Base-by-base conservation (phyloP, 139 green algal genomes). In the Asterochloris sp. region DNA sequence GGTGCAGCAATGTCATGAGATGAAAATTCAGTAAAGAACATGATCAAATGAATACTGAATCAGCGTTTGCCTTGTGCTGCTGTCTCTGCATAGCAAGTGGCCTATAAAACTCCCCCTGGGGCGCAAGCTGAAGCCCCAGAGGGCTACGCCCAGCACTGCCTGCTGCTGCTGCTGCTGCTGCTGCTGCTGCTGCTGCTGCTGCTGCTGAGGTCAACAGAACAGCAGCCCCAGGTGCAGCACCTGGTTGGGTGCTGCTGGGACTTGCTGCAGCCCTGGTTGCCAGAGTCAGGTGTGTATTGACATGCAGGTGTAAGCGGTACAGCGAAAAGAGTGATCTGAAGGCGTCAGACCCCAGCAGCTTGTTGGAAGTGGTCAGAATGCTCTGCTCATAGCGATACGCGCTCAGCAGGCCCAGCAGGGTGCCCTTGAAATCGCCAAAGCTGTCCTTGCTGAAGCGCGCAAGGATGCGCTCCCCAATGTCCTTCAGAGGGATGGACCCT, bases 371-470 rank as follows among this genome's bases (percentile, higher is more conserved):
- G 12, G 75, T 38, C 38, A 91, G 79, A 76, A 91, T 91, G 83
- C 74, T 78, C 61, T 85, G 71, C 82, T 91, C 88, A 8, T 87
- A 89, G 62, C 62, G 85, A 76, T 83, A 89, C 23, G 86, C 88
- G 16, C 63, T 77, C 66, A 91, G 74, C 75, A 91, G 82, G 21
- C 88, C 84, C 75, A 85, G 60, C 75, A 91, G 73, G 1, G 86
- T 90, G 78, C 85, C 83, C 81, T 86, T 88, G 78, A 91, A 90
- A 62, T 90, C 78, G 19, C 87, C 87, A 75, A 87, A 90, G 12
- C 69, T 73, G 69, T 91, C 86, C 0, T 24, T 15, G 63, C 69
- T 73, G 64, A 90, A 87, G n/a, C 85, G 74, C 10, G 74, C 78
- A 15, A 91, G 83, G 68, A 91, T 82, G 54, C 78, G 83, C 23